These are phyloP conservation scores for Biscogniauxia mediterranea DNA, from an alignment of 2,329 filamentous ascomycete species.

Conservation along the genomic window DNA sequence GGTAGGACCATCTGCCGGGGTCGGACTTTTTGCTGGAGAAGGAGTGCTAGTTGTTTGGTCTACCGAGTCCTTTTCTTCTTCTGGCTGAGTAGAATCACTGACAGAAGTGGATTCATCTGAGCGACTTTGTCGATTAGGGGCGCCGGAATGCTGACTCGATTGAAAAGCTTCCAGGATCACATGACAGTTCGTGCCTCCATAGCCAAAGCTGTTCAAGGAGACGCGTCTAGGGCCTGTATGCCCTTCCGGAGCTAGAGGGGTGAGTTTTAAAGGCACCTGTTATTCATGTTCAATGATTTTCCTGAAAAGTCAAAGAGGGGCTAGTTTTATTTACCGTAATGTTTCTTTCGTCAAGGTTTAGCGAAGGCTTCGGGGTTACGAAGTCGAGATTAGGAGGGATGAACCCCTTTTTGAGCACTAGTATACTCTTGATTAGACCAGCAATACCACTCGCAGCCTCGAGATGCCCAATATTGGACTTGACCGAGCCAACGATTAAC, in stretches of 20 bases:
- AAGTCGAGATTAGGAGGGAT: not conserved
- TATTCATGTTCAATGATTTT: not conserved
- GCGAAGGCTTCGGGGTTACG: not conserved
- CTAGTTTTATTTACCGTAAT: not conserved
- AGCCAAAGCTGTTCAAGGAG: slow-evolving; percentile 15
- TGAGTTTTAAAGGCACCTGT: slow-evolving; percentile 4
- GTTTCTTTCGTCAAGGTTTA: not conserved
- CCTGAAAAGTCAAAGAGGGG: not conserved
- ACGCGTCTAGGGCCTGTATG: slow-evolving; percentile 2
- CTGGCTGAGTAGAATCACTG: too few relatives aligned
- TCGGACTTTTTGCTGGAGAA: too few relatives aligned
- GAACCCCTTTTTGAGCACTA: not conserved
- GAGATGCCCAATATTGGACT: not conserved
- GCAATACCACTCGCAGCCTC: not conserved
- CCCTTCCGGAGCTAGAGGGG: not conserved
- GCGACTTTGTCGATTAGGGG: not conserved
- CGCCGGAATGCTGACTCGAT: not conserved
- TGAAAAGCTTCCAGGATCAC: slow-evolving; percentile 8
- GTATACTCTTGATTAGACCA: not conserved
- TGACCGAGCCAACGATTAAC: not conserved
- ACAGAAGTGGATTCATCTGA: not conserved
- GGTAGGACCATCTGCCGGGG: too few relatives aligned
- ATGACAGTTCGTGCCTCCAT: slow-evolving; percentile 16
- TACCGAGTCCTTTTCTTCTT: too few relatives aligned
- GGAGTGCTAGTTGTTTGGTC: too few relatives aligned